phyloP scores from a whole-genome alignment of 768 basidiomycete genomes.

The Cubamyces lactineus region DNA sequence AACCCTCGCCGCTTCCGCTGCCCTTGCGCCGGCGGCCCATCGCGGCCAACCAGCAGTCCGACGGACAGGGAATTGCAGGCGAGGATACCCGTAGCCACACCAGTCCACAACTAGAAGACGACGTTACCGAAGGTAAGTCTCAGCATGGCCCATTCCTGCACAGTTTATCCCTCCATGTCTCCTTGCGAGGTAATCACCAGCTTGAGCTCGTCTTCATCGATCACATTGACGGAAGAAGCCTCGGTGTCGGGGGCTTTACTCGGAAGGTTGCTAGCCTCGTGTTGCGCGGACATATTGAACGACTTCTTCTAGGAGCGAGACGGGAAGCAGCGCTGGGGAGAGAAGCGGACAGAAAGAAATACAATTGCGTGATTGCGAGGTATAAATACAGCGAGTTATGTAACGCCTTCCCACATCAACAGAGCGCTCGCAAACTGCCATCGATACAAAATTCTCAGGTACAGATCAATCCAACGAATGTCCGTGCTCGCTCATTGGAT shows the following conservation, averaged over 20 bases:
- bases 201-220: conserved; percentile 55
- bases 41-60: conserved; percentile 32
- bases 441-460: conserved; percentile 11
- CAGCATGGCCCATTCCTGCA: conserved; percentile 34
- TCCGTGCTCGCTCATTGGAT: conserved; percentile 32
- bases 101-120: conserved; percentile 64
- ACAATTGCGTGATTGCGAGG: conserved; percentile 11
- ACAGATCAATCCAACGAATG: conserved; percentile 9
- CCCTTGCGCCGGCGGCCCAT: conserved; percentile 33
- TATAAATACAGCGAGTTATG: conserved; percentile 32
- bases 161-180: conserved; percentile 35
- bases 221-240: conserved; percentile 26
- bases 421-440: conserved; percentile 7
- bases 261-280: conserved; percentile 22
- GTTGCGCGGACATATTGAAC: conserved; percentile 23
- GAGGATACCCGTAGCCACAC: conserved; percentile 93
- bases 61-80: conserved; percentile 36
- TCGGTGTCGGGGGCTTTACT: conserved; percentile 30
- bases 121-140: conserved; percentile 71
- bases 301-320: neutral
- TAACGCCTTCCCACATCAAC: conserved; percentile 23
- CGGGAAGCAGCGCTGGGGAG: conserved; percentile 2
- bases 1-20: conserved; percentile 57
- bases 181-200: conserved; percentile 50
- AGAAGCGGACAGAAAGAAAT: conserved; percentile 6